Conservation (phyloP, 441 rosid genomes). For the Erodium texanum region DNA sequence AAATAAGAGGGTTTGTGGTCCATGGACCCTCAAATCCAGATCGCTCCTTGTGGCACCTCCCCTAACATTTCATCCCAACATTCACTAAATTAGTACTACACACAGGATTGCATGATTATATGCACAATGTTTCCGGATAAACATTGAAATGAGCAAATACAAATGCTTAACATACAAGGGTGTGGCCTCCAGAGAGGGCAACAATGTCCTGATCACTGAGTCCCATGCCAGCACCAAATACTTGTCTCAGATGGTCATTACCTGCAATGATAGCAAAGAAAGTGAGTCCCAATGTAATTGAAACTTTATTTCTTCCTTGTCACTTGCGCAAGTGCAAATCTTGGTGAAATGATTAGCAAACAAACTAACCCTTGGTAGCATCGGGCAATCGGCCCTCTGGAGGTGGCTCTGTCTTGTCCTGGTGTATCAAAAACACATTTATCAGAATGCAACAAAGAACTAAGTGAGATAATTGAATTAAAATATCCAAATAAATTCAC, state of each 20-base stretch:
- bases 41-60: constrained; percentile 89
- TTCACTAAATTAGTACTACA: not conserved
- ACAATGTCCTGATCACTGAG: constrained; percentile 84
- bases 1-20: constrained; percentile 80
- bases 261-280: constrained; percentile 24
- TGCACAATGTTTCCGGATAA: not conserved
- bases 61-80: constrained; percentile 28
- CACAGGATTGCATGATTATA: not conserved
- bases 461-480: no score
- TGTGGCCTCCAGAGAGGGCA: constrained; percentile 90
- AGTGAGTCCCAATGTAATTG: not conserved
- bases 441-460: not conserved
- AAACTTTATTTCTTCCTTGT: not conserved
- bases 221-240: constrained; percentile 65
- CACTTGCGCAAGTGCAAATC: not conserved
- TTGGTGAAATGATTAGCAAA: not conserved
- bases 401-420: constrained; percentile 1
- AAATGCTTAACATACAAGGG: constrained; percentile 44
- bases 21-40: constrained; percentile 97
- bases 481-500: no score
- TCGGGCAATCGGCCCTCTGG: not conserved
- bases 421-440: not conserved
- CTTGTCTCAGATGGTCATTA: constrained; percentile 68
- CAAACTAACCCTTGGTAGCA: not conserved
- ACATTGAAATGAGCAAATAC: not conserved